Evolutionary conservation across 768 basidiomycete species (phyloP).

Genomic region (Cystobasidium tubakii): DNA sequence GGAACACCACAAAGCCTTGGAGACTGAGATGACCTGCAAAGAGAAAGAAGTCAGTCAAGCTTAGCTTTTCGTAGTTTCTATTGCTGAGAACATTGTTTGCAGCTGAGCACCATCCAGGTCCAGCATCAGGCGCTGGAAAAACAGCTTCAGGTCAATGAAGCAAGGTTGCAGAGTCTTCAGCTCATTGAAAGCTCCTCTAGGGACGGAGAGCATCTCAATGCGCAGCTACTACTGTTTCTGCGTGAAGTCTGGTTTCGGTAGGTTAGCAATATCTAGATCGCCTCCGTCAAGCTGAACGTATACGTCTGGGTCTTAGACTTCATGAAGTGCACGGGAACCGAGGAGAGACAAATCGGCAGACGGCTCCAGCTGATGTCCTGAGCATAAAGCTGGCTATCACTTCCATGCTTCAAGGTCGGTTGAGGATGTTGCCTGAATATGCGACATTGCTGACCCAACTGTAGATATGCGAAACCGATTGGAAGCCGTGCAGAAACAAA

Average conservation of each 20-base stretch:
- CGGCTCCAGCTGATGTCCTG: background rate
- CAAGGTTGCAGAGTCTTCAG: background rate
- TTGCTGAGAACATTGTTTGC: background rate
- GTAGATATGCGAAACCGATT: background rate
- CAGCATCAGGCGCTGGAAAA: background rate
- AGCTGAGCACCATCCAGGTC: background rate
- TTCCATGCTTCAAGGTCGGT: background rate
- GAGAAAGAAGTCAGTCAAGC: background rate
- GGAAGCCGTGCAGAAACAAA: background rate
- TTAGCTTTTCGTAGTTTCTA: background rate
- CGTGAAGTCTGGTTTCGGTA: background rate
- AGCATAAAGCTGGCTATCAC: background rate
- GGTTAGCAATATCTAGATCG: background rate
- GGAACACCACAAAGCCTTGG: background rate
- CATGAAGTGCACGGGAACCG: background rate
- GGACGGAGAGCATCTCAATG: background rate
- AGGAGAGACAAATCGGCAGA: background rate
- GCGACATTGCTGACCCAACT: background rate
- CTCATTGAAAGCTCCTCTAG: background rate
- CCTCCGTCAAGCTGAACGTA: too few relatives aligned
- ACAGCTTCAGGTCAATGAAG: background rate
- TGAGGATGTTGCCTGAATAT: background rate
- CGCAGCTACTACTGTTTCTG: background rate
- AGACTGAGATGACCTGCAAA: background rate
- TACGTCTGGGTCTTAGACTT: background rate